Base-by-base conservation (phyloP, 2,329 filamentous ascomycete species). In the Cercospora zeae-maydis region DNA sequence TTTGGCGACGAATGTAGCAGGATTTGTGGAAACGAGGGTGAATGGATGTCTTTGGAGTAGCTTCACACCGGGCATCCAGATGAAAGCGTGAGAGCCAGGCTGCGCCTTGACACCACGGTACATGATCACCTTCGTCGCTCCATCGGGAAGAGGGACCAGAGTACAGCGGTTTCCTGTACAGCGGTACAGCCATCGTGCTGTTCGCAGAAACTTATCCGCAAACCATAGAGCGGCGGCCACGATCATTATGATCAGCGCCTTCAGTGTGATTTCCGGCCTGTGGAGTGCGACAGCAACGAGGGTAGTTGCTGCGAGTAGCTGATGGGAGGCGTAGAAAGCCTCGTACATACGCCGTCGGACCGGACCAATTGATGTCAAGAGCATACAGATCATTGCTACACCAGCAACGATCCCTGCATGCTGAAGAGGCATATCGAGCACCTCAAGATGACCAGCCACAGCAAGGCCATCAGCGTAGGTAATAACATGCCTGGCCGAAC, bases 301-400 rank as follows among this genome's bases (percentile, higher is more conserved):
- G 16, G 66, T 65, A 1, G 63, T 45, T 1, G 62, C 58, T 2
- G 69, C 67, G 7, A 72, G 54, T 19, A 66, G 53, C 19, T 68
- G 58, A 39, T 72, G 70, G 4, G 57, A 39, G 8, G 63, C 55
- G 52, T 70, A 70, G 59, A 72, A 72, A 42, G 67, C 13, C 47
- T 72, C 70, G 58, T 71, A 72, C 14, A 65, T 42, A 24, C 69
- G 59, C 42, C 61, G 63, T 14, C 70, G 68, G 19, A 71, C 54
- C 7, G 63, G 62, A 9, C 63, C 58, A 21, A 64, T 64, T 16
- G 70, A 66, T 10, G 70, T 69, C 21, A 66, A n/a, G 4, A 69
- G 31, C 21, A 72, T 65, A 19, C 66, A 45, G 4, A 72, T 39
- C 68, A 72, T 66, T 30, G 63, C 58, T 9, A 69, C 37, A 9